Evolutionary conservation across 345 rosid species (phyloP).

Genomic region (Clarkia xantiana): DNA sequence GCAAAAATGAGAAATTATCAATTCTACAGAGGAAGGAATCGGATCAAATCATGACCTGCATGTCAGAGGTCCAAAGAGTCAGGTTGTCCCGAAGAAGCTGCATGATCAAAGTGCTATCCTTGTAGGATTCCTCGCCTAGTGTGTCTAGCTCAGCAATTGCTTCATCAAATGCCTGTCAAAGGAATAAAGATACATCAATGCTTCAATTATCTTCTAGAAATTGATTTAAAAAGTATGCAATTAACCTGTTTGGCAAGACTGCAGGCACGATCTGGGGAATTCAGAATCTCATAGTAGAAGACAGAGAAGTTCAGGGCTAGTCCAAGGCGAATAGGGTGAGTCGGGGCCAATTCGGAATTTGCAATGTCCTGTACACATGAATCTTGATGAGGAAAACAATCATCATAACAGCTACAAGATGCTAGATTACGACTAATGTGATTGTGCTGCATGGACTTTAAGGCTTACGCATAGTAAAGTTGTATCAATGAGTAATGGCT

Average conservation of each 20-base stretch:
- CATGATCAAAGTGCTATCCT: slow-evolving; percentile 90
- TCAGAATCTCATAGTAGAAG: slow-evolving; percentile 34
- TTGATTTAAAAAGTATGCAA: not conserved
- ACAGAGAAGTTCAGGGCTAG: slow-evolving; percentile 34
- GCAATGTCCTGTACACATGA: slow-evolving; percentile 11
- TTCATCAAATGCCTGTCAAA: slow-evolving; percentile 12
- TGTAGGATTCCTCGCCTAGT: slow-evolving; percentile 40
- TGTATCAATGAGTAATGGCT: too few species aligned
- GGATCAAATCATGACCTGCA: slow-evolving; percentile 43
- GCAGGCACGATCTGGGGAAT: slow-evolving; percentile 23
- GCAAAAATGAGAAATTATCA: not conserved
- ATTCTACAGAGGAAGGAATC: not conserved
- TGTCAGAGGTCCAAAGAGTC: slow-evolving; percentile 91
- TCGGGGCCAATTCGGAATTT: slow-evolving; percentile 21
- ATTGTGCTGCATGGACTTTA: too few species aligned
- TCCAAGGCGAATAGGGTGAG: slow-evolving; percentile 37
- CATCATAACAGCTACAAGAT: not conserved
- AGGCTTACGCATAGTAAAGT: too few species aligned
- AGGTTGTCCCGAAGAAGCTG: slow-evolving; percentile 92
- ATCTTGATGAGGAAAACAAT: not conserved
- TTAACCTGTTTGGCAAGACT: slow-evolving; percentile 13
- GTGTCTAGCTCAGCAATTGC: slow-evolving; percentile 15
- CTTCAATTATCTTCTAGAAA: not conserved
- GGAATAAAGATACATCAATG: not conserved
- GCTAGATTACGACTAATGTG: too few species aligned